Conservation (phyloP, 2,329 filamentous ascomycete genomes). For the Fusarium algeriense region DNA sequence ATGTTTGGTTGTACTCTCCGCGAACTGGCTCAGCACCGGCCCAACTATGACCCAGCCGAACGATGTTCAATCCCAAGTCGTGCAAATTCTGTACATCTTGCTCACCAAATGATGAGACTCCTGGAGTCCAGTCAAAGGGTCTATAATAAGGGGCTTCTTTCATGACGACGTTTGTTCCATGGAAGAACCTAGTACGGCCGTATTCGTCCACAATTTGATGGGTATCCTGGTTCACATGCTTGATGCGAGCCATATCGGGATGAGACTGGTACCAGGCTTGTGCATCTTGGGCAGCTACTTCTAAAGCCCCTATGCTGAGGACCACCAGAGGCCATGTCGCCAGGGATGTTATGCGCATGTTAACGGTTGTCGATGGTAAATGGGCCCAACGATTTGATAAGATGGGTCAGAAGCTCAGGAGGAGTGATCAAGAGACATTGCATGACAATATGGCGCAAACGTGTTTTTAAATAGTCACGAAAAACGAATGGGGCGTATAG, state of each 20-base stretch:
- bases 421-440: too few species aligned
- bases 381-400: too few species aligned
- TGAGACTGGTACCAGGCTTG: background rate
- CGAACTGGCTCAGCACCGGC: background rate
- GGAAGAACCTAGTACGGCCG: background rate
- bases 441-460: too few species aligned
- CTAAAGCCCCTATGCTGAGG: too few species aligned
- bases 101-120: background rate
- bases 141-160: background rate
- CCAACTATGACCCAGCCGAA: background rate
- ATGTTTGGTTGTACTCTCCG: background rate
- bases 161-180: background rate
- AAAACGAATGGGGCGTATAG: rapidly evolving
- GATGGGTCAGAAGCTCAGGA: too few species aligned
- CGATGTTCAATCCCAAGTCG: background rate
- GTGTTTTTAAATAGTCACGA: too few species aligned
- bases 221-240: background rate
- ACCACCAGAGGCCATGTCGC: background rate
- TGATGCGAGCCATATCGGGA: background rate
- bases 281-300: background rate
- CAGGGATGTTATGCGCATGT: background rate
- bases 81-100: background rate
- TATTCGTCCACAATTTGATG: background rate
- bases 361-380: background rate
- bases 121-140: background rate